phyloP scores from a whole-genome alignment of 352 stramenopile species.

The Globisporangium cederbergense region DNA sequence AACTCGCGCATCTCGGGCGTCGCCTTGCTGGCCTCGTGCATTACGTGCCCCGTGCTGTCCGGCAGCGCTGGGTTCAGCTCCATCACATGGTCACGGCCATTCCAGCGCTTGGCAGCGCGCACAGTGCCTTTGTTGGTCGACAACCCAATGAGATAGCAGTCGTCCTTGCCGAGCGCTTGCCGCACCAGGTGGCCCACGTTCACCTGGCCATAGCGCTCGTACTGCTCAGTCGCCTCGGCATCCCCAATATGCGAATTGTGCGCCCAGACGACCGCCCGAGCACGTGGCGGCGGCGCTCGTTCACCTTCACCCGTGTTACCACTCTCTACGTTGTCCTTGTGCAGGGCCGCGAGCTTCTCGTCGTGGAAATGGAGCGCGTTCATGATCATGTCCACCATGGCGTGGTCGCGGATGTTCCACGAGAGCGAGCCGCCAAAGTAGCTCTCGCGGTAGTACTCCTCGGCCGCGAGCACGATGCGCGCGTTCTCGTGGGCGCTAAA shows the following conservation, averaged over 20 bases:
- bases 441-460: constrained; percentile 35
- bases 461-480: constrained; percentile 26
- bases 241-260: constrained; percentile 39
- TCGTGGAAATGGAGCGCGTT: constrained; percentile 29
- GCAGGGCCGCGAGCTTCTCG: constrained; percentile 22
- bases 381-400: constrained; percentile 29
- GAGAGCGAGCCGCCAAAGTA: constrained; percentile 21
- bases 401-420: constrained; percentile 36
- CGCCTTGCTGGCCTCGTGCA: constrained; percentile 19
- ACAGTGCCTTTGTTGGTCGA: constrained; percentile 27
- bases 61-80: constrained; percentile 19
- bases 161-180: constrained; percentile 16
- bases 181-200: constrained; percentile 34
- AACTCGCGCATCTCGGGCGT: constrained; percentile 15
- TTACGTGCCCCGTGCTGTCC: constrained; percentile 20
- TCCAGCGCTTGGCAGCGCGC: constrained; percentile 25
- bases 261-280: constrained; percentile 30
- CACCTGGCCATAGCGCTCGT: constrained; percentile 21
- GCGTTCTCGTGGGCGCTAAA: constrained; percentile 37
- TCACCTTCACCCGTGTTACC: not conserved
- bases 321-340: constrained; percentile 1
- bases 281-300: not conserved
- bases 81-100: constrained; percentile 26
- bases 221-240: constrained; percentile 22
- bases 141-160: constrained; percentile 26